Evolutionary conservation across 495 filamentous ascomycete species (phyloP), one percentile per base, ranked within the genome.

Genomic region (Letharia columbiana): DNA sequence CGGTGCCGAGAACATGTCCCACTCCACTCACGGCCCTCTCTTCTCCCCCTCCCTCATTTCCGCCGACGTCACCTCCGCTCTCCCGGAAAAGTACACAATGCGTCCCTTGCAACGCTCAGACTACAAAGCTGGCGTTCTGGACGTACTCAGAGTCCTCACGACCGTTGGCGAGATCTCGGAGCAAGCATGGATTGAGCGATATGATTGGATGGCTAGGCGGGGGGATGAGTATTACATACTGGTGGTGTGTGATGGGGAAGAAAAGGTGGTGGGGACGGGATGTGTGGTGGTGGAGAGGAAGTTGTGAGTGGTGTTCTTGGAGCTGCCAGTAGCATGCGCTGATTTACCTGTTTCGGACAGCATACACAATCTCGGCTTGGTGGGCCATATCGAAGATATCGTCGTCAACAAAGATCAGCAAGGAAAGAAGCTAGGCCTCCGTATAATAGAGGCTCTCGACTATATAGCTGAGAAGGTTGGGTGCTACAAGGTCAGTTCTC

Each of bases 381-480:
- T 96, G n/a, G 94, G 93, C 2, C 94, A 98, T 74, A 96, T 98
- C 78, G 94, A 98, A 78, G 94, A 98, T 76, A 97, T 98, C 77
- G 91, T 94, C 11, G 93, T 98, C 35, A 85, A 88, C 67, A 89
- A 91, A 76, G 87, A 91, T 65, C 92, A 97, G 76, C 94, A 98
- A 76, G 94, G 94, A 64, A 97, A 96, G 83, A 96, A 96, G 77
- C 81, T 98, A 49, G 94, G 94, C 4, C 78, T 96, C 74, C 84
- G 89, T 66, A 87, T 98, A 64, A 98, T 98, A 70, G 89, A 98
- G 80, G 91, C 94, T 6, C 83, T 98, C 71, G 94, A 98, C 78
- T 87, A 83, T 76, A 86, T 97, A 65, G 91, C 91, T 64, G 83
- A 87, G 71, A 83, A 90, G 71, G 87, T 91, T 60, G 92, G 91